phyloP scores from a whole-genome alignment of 2,329 filamentous ascomycete genomes.

The Podosphaera fusca region DNA sequence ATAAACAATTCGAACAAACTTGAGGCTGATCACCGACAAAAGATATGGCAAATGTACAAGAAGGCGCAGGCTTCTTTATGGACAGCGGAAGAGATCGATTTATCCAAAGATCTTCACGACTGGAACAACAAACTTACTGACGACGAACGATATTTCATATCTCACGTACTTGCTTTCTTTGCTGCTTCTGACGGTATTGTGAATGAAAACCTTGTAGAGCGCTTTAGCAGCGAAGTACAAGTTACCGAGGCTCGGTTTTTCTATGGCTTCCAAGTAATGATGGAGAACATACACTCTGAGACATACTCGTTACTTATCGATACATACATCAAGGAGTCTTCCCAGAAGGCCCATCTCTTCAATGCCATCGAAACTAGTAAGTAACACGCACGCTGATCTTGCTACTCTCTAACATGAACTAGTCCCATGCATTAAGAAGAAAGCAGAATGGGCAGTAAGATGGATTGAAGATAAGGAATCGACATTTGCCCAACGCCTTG shows the following conservation, averaged over 20 bases:
- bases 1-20: no score
- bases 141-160: slow-evolving; percentile 95
- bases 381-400: slow-evolving; percentile 14
- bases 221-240: slow-evolving; percentile 92
- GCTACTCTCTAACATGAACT: background rate
- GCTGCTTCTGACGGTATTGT: slow-evolving; percentile 96
- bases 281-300: slow-evolving; percentile 99
- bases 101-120: slow-evolving; percentile 96
- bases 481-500: slow-evolving; percentile 82
- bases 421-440: slow-evolving; percentile 94
- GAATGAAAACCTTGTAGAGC: slow-evolving; percentile 97
- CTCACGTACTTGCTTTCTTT: slow-evolving; percentile 96
- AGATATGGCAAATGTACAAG: slow-evolving; percentile 99
- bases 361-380: slow-evolving; percentile 95
- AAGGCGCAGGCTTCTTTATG: slow-evolving; percentile 99
- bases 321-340: slow-evolving; percentile 95
- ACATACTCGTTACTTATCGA: slow-evolving; percentile 98
- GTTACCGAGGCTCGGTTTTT: slow-evolving; percentile 97
- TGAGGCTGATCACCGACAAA: slow-evolving; percentile 5
- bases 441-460: slow-evolving; percentile 89
- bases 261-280: slow-evolving; percentile 99
- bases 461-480: slow-evolving; percentile 92
- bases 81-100: slow-evolving; percentile 97
- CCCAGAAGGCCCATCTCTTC: slow-evolving; percentile 84
- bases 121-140: slow-evolving; percentile 97